These are phyloP conservation scores for Diaporthe ampelina DNA, from an alignment of 2,329 filamentous ascomycete genomes.

Conservation along the genomic window DNA sequence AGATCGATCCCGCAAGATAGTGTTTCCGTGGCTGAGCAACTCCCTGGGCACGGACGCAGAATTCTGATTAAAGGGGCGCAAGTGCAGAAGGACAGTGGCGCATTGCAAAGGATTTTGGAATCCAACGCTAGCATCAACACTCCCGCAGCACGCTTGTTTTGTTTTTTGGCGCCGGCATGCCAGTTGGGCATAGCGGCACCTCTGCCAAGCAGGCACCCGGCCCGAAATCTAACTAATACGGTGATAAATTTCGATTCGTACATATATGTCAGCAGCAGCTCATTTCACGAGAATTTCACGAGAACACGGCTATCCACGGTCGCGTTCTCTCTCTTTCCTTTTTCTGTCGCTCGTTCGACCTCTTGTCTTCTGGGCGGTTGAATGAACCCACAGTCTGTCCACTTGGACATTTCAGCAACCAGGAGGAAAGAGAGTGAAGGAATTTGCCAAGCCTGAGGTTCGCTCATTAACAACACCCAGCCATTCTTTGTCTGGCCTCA, in stretches of 20 bases:
- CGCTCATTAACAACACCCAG: not conserved
- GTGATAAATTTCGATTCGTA: not conserved
- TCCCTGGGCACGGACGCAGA: not conserved
- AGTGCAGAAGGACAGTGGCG: not conserved
- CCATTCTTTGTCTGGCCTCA: not conserved
- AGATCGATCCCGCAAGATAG: not conserved
- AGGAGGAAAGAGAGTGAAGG: not conserved
- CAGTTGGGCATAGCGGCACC: not conserved
- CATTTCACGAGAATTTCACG: conserved; percentile 16
- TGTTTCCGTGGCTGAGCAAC: not conserved
- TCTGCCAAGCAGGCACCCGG: conserved; percentile 25
- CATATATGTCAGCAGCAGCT: conserved; percentile 8
- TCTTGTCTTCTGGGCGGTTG: not conserved
- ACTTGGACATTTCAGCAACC: not conserved
- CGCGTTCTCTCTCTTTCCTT: not conserved
- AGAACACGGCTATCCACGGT: not conserved
- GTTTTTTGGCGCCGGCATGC: not conserved
- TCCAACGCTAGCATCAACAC: conserved; percentile 1
- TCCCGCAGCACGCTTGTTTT: not conserved
- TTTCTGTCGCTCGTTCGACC: not conserved
- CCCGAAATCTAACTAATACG: not conserved
- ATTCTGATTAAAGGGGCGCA: not conserved
- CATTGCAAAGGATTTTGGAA: conserved; percentile 8
- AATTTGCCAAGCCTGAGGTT: not conserved
- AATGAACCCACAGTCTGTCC: not conserved